Base-by-base conservation (phyloP, 2,329 filamentous ascomycete species). In the Cladophialophora exuberans region DNA sequence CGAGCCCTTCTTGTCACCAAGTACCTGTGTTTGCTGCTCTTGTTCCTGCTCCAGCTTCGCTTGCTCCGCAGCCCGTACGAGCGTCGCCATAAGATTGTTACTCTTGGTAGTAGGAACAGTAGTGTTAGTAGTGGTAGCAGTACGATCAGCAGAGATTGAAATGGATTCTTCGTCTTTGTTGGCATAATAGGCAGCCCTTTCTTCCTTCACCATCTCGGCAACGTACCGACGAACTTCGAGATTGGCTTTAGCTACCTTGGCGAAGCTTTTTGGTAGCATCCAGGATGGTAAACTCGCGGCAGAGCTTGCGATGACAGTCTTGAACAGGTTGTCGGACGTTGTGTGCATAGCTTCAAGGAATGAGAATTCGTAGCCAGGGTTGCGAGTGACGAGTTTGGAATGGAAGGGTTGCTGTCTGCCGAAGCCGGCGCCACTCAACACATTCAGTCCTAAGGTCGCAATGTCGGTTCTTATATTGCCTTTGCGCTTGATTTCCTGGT, bases 11-110 rank as follows among this genome's bases (percentile, higher is more conserved):
- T n/a, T n/a, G n/a, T n/a, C n/a, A n/a, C n/a, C n/a, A n/a, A n/a
- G n/a, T n/a, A n/a, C 10, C 73, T 59, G 0, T 67, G 67, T 9
- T 60, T 2, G 75, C 72, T 57, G 76, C 82, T 67, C 20, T 73
- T 69, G 54, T 63, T 67, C 66, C 20, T 6, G 15, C 6, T 66
- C 65, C n/a, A 56, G 65, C 47, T 59, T 60, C 0, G 52, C 52
- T 15, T 38, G 52, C 11, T 58, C 56, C 51, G 54, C 1, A 64
- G 65, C 13, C 67, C 57, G 43, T 65, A 61, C 18, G 51, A 48
- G 3, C 52, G 58, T 1, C 67, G 20, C 11, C 18, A 65, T 54
- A 3, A 65, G 36, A 62, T 65, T 18, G 17, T 39, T 9, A 62
- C 36, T n/a, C n/a, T n/a, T n/a, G n/a, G n/a, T n/a, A n/a, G n/a